phyloP scores from a whole-genome alignment of 495 filamentous ascomycete genomes.

The Podospora sp. region DNA sequence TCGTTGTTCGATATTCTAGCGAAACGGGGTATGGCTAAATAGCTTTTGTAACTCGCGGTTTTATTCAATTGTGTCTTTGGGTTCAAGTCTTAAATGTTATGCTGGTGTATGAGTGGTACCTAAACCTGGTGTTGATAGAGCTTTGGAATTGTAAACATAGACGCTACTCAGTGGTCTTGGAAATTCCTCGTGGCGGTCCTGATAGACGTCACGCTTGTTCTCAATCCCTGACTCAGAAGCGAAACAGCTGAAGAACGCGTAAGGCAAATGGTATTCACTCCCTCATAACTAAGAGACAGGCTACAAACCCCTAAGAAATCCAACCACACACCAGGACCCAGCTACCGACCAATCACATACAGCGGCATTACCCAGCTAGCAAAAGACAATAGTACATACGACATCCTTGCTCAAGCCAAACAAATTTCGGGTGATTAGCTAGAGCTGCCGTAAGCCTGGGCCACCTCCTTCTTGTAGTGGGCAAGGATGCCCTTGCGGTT shows the following conservation, averaged over 20 bases:
- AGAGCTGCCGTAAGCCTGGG: constrained; percentile 56
- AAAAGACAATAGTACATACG: constrained; percentile 1
- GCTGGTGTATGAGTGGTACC: neutral
- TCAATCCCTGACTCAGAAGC: too few species aligned
- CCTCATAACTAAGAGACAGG: neutral
- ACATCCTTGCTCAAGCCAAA: neutral
- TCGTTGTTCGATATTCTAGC: constrained; percentile 1
- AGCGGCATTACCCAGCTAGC: neutral
- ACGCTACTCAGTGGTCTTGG: too few species aligned
- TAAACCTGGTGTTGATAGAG: neutral
- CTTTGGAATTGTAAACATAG: neutral
- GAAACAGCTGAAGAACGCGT: neutral
- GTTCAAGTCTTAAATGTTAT: too few species aligned
- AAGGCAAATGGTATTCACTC: constrained; percentile 7
- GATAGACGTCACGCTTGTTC: too few species aligned
- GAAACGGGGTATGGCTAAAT: constrained; percentile 4
- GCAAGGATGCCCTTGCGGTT: constrained; percentile 69
- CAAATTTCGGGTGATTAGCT: neutral
- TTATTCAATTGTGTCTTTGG: neutral
- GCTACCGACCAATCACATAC: neutral
- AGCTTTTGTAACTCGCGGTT: constrained; percentile 16
- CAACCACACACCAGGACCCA: neutral
- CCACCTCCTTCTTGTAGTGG: constrained; percentile 67
- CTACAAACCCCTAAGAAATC: neutral
- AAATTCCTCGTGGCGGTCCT: too few species aligned